Evolutionary conservation across 495 filamentous ascomycete genomes (phyloP).

Genomic region (Penicillium flavigenum): DNA sequence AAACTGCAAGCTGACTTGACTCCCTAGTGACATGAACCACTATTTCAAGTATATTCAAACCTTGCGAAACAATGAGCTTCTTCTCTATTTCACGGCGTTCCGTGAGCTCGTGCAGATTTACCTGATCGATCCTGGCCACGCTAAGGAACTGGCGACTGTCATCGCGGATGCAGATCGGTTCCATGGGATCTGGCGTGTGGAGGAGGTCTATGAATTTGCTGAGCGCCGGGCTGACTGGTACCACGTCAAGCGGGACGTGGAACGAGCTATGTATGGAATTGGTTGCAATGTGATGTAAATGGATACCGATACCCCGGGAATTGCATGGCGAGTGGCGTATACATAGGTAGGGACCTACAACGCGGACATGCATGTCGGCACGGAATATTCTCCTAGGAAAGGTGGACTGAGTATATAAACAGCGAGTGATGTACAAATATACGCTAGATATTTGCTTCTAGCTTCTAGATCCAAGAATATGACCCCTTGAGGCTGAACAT

Average conservation of each 20-base stretch:
- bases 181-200: slow-evolving; percentile 84
- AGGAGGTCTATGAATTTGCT: slow-evolving; percentile 97
- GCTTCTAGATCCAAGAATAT: too few species aligned
- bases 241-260: slow-evolving; percentile 78
- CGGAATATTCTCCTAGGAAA: not conserved
- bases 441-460: not conserved
- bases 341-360: slow-evolving; percentile 3
- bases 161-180: slow-evolving; percentile 93
- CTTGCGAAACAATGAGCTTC: slow-evolving; percentile 76
- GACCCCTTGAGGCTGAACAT: not conserved
- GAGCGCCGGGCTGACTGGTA: slow-evolving; percentile 95
- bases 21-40: slow-evolving; percentile 80
- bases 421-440: not conserved
- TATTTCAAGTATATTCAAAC: slow-evolving; percentile 83
- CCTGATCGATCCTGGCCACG: slow-evolving; percentile 80
- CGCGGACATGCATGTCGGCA: not conserved
- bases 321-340: slow-evolving; percentile 31
- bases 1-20: slow-evolving; percentile 13
- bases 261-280: slow-evolving; percentile 96
- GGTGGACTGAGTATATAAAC: not conserved
- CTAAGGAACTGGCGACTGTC: slow-evolving; percentile 91
- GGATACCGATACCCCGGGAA: slow-evolving; percentile 26
- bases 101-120: slow-evolving; percentile 95
- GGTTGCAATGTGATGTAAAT: slow-evolving; percentile 82
- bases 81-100: slow-evolving; percentile 87